phyloP scores from a whole-genome alignment of 78 protist genomes.

The Dictyostelium brefeldianum region DNA sequence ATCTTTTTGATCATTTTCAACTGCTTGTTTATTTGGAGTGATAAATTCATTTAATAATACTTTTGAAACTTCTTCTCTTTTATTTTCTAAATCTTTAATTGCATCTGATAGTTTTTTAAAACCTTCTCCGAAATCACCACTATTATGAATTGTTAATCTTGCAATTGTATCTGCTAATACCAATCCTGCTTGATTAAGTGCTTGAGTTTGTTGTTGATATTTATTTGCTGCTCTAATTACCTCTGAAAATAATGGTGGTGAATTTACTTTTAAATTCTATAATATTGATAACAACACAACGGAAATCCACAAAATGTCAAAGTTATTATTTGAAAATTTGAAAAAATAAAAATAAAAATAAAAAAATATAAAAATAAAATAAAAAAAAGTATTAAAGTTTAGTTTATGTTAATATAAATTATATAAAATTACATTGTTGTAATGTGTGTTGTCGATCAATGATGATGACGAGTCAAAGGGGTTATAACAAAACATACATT shows the following conservation, averaged over 20 bases:
- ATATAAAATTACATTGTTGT: background rate
- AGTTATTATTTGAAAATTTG: background rate
- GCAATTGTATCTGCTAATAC: conserved; percentile 61
- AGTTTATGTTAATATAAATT: background rate
- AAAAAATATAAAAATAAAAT: background rate
- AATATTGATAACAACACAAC: too few relatives aligned
- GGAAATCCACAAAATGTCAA: too few relatives aligned
- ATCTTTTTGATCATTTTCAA: conserved; percentile 75
- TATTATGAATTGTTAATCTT: conserved; percentile 70
- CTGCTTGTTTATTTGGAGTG: conserved; percentile 72
- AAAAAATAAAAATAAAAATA: background rate
- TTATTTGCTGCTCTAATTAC: conserved; percentile 69
- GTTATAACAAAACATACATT: conserved; percentile 18
- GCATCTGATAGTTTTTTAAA: conserved; percentile 53
- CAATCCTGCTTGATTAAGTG: conserved; percentile 57
- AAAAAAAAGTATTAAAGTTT: background rate
- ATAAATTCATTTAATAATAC: conserved; percentile 71
- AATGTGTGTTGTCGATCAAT: too few relatives aligned
- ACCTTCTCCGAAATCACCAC: conserved; percentile 75
- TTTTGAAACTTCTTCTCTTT: conserved; percentile 68
- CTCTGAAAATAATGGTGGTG: conserved; percentile 77
- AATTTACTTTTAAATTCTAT: conserved; percentile 74
- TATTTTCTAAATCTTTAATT: conserved; percentile 53
- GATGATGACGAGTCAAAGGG: too few relatives aligned
- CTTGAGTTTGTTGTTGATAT: conserved; percentile 67